Evolutionary conservation across 2,329 filamentous ascomycete species (phyloP), one percentile per base, ranked within the genome.

Genomic region (Acrocalymma vagum): DNA sequence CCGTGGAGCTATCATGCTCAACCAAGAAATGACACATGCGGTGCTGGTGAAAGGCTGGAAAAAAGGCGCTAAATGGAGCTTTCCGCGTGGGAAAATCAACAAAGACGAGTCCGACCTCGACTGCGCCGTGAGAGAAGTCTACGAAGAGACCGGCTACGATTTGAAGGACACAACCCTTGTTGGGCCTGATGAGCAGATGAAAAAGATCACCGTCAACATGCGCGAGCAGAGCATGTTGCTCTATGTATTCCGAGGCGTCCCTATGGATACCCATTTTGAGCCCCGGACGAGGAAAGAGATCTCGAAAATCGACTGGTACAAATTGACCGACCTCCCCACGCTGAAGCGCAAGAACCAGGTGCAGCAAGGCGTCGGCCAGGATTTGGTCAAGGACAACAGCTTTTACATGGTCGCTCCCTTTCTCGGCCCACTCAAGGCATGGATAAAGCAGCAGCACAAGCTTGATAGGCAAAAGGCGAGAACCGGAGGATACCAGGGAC

Each of bases 341-440:
- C 85, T 90, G 58, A 84, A 85, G 39, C 88, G 87, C 67, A 84
- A 79, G 54, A 75, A 75, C 9, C 78, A 82, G 38, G 79, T 84
- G n/a, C 79, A 83, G 29, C 79, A 86, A 34, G 73, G 70, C 10
- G 69, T 68, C 22, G 75, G 75, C 10, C 77, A 80, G 23, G 78
- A 81, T 9, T 71, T 73, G 20, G 71, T 82, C 9, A 89, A 87
- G 55, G 84, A 85, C 26, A 91, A 89, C 68, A 96, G 93, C 63
- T 97, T 96, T 67, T 99, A 96, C 72, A 96, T 97, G 90, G 94
- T 99, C 13, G 91, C 91, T 0, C 92, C 93, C 0, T 99, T 99
- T 64, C 77, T 97, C 38, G 84, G 84, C 1, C 88, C 85, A 5
- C 72, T 99, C 32, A 92, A 90, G 70, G 90, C 90, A 67, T 97